Base-by-base conservation (phyloP, 1,284 basidiomycete species). In the Papiliotrema terrestris region DNA sequence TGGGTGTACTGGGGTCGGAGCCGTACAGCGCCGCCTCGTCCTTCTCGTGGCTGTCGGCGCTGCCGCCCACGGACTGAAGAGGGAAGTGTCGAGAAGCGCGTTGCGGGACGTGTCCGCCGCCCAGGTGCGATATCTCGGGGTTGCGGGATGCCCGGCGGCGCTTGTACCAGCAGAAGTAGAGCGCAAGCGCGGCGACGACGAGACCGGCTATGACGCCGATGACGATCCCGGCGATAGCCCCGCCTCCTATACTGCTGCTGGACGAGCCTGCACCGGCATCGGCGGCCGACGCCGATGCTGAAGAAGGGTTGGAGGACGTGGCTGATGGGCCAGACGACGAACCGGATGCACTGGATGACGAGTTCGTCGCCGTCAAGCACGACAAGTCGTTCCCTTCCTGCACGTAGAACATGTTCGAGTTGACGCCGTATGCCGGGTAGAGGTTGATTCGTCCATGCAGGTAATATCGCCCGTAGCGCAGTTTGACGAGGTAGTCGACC, bases 171-270 rank as follows among this genome's bases (percentile, higher is more conserved):
- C 60, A 71, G 57, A 63, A 63, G 38, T 68, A 53, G 13, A 55
- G 48, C 1, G 70, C 38, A 1, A 64, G 26, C 1, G 52, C 65
- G 14, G 68, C 48, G n/a, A 61, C 44, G 3, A 48, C 60, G 14
- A 71, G 35, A 13, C 56, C 68, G 2, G 54, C 63, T 15, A 75
- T 11, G 2, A 66, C 67, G 17, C 70, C 73, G 35, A 73, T 56
- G 23, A 71, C 71, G 19, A 69, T 67, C 6, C 73, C 73, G 1
- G 63, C 73, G 32, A 75, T 72, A 6, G 68, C 71, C 11, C 72
- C 72, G 8, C 65, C 63, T 13, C 59, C 49, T 14, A 69, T 23
- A 6, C 63, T 61, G 22, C 49, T 36, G 26, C 41, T 51, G 38
- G 55, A 56, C 8, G 50, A 41, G 2, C 23, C n/a, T n/a, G 51